A percentile compares a stretch with the other conserved stretches of the same genome.
These are phyloP conservation scores for Yamadazyma buinensis DNA, from an alignment of 1,139 yeast genomes.

Conservation along the genomic window DNA sequence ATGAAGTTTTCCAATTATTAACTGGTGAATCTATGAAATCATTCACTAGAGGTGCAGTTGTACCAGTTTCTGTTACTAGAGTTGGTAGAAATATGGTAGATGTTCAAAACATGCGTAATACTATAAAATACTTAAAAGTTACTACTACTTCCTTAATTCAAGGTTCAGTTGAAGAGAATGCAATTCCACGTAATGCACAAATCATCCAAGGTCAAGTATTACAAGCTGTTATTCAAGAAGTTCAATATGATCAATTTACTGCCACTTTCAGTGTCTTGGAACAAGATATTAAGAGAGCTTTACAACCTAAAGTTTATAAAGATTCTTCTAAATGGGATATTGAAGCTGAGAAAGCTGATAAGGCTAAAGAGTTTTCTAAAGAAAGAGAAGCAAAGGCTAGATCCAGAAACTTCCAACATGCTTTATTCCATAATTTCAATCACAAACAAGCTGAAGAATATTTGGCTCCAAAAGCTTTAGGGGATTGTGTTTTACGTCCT, in stretches of 20 bases:
- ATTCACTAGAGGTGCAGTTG: slow-evolving; percentile 65
- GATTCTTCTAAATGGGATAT: slow-evolving; percentile 79
- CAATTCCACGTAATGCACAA: slow-evolving; percentile 53
- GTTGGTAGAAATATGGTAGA: slow-evolving; percentile 47
- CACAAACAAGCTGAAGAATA: slow-evolving; percentile 89
- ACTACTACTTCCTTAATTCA: slow-evolving; percentile 73
- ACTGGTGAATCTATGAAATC: slow-evolving; percentile 81
- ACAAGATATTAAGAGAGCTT: slow-evolving; percentile 61
- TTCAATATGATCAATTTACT: slow-evolving; percentile 67
- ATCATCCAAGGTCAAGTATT: slow-evolving; percentile 72
- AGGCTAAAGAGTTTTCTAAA: slow-evolving; percentile 52
- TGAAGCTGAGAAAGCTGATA: slow-evolving; percentile 69
- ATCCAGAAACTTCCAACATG: slow-evolving; percentile 84
- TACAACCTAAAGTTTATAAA: slow-evolving; percentile 45
- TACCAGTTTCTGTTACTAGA: slow-evolving; percentile 68
- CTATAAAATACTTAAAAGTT: slow-evolving; percentile 48
- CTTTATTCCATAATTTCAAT: slow-evolving; percentile 80
- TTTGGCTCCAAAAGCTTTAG: slow-evolving; percentile 83
- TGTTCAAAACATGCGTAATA: slow-evolving; percentile 22
- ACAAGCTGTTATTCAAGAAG: slow-evolving; percentile 70
- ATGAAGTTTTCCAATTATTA: slow-evolving; percentile 80
- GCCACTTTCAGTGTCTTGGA: slow-evolving; percentile 72
- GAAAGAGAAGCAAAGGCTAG: slow-evolving; percentile 54
- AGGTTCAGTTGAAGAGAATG: slow-evolving; percentile 67
- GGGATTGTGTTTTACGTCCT: slow-evolving; percentile 92